Percentiles rank a stretch among this genome's conserved stretches.
Conservation (phyloP, 2,329 filamentous ascomycete genomes). For the Fusarium sp. region DNA sequence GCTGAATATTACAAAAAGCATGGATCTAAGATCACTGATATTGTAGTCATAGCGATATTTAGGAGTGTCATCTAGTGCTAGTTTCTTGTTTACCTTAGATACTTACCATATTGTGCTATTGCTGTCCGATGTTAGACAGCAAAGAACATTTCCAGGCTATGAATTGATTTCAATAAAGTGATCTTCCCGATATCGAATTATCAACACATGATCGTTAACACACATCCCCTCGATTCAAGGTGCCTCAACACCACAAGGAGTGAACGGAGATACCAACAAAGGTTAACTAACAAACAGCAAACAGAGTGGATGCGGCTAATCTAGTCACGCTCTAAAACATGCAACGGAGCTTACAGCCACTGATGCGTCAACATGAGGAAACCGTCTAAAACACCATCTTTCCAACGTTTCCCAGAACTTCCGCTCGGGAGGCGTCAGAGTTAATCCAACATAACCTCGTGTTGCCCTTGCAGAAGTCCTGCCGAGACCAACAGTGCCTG, state of each 20-base stretch:
- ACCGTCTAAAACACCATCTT: no score
- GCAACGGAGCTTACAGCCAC: conserved; percentile 20
- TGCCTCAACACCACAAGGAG: conserved; percentile 3
- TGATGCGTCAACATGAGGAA: neutral
- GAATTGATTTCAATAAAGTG: neutral
- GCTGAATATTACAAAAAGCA: rapidly evolving
- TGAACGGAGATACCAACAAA: neutral
- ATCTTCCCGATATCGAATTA: neutral
- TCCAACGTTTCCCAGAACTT: neutral
- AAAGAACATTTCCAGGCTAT: neutral
- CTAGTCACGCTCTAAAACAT: neutral
- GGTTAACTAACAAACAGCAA: neutral
- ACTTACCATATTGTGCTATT: neutral
- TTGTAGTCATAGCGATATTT: neutral
- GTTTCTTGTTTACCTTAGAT: neutral
- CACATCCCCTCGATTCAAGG: neutral
- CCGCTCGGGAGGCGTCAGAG: conserved; percentile 8
- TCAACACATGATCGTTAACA: no score
- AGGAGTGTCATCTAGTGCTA: neutral
- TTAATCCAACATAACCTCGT: neutral
- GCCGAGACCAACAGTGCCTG: neutral
- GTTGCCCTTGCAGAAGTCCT: neutral
- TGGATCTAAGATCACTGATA: rapidly evolving
- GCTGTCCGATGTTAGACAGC: no score
- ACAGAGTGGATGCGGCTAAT: neutral